phyloP scores from a whole-genome alignment of 306 rosid species.

The Styphnolobium japonicum region DNA sequence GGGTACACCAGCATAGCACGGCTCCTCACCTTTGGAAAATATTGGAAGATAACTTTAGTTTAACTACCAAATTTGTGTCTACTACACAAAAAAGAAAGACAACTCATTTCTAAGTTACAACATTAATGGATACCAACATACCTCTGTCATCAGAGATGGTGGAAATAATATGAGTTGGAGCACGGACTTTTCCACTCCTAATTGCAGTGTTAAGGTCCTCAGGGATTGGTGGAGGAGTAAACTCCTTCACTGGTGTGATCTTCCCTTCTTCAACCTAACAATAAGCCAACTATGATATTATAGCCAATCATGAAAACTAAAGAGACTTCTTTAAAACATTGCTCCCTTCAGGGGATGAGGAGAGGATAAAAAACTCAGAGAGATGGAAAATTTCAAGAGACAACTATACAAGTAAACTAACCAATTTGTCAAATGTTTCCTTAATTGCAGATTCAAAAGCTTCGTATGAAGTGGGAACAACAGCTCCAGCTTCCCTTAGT shows the following conservation, averaged over 20 bases:
- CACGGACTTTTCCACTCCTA: conserved; percentile 90
- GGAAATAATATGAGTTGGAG: conserved; percentile 89
- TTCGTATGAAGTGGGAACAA: conserved; percentile 86
- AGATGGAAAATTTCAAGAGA: conserved; percentile 8
- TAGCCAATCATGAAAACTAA: neutral
- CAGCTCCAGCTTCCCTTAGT: conserved; percentile 81
- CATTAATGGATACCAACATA: conserved; percentile 16
- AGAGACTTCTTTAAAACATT: neutral
- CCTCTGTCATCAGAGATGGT: conserved; percentile 96
- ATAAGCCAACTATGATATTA: conserved; percentile 4
- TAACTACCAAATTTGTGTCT: conserved; percentile 3
- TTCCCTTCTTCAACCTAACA: conserved; percentile 58
- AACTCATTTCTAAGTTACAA: neutral
- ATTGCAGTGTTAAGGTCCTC: conserved; percentile 85
- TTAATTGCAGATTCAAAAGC: conserved; percentile 66
- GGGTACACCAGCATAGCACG: conserved; percentile 87
- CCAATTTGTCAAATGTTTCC: conserved; percentile 77
- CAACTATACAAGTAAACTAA: conserved; percentile 37
- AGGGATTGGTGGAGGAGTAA: conserved; percentile 84
- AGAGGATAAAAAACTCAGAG: neutral
- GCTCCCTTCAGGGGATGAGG: neutral
- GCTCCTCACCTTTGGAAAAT: conserved; percentile 76
- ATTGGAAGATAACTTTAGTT: conserved; percentile 23
- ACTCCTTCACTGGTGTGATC: conserved; percentile 65
- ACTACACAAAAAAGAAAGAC: neutral